These are phyloP conservation scores for Fomitopsis serialis DNA, from an alignment of 768 basidiomycete genomes.

Conservation along the genomic window DNA sequence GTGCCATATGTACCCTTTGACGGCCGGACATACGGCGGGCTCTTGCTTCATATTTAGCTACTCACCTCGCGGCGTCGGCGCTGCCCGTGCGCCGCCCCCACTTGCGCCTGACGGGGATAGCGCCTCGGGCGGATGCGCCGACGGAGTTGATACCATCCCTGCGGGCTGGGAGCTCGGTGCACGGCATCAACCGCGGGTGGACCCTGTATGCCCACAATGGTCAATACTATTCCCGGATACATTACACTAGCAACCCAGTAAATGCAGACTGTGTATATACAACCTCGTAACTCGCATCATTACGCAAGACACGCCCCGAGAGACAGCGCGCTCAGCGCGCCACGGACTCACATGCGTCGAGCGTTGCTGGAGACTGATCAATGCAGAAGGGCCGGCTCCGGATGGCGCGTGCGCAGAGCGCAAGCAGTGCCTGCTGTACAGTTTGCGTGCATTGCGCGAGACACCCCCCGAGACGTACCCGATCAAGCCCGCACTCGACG, in stretches of 20 bases:
- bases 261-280: neutral
- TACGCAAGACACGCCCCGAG: slow-evolving; percentile 4
- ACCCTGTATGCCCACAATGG: neutral
- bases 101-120: neutral
- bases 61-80: no score
- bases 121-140: neutral
- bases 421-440: slow-evolving; percentile 1
- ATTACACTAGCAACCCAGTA: no score
- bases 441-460: neutral
- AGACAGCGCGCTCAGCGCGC: neutral
- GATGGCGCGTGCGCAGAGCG: neutral
- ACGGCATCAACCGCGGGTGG: neutral
- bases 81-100: neutral
- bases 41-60: neutral
- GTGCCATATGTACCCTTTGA: neutral
- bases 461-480: neutral
- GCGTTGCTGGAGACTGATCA: neutral
- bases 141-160: neutral
- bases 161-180: neutral
- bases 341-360: neutral
- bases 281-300: slow-evolving; percentile 1
- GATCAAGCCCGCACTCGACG: neutral
- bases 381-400: neutral
- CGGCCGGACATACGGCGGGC: neutral
- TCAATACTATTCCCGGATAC: neutral